Evolutionary conservation across 176 grass and related monocot genomes (phyloP).

Genomic region (Bromus sterilis): DNA sequence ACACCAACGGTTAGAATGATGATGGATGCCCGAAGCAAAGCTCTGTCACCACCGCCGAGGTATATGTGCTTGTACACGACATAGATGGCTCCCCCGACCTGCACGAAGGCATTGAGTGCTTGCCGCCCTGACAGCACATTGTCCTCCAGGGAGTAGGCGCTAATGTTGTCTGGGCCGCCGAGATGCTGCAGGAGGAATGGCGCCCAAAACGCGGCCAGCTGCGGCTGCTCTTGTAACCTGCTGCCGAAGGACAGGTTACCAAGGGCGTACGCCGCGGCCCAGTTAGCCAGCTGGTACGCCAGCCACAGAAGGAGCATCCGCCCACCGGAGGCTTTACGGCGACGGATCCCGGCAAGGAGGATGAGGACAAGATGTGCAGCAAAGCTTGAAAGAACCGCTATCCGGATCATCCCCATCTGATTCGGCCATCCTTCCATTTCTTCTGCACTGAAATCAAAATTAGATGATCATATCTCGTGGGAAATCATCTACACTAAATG

Average conservation of each 20-base stretch:
- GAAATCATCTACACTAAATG: neutral
- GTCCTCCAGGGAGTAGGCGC: neutral
- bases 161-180: neutral
- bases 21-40: neutral
- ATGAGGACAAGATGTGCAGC: neutral
- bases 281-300: neutral
- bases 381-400: neutral
- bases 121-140: neutral
- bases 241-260: neutral
- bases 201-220: neutral
- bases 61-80: neutral
- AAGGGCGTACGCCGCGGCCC: neutral
- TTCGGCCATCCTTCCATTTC: neutral
- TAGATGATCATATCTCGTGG: neutral
- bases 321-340: neutral
- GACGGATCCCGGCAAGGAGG: neutral
- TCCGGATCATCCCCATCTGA: neutral
- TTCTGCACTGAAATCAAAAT: neutral
- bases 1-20: neutral
- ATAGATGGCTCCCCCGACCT: neutral
- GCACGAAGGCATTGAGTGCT: neutral
- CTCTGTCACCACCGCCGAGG: neutral
- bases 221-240: neutral
- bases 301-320: neutral
- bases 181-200: neutral